Percentiles rank a stretch among this genome's conserved stretches.
Conservation (phyloP, 2,329 filamentous ascomycete species). For the Leptographium radiaticola region DNA sequence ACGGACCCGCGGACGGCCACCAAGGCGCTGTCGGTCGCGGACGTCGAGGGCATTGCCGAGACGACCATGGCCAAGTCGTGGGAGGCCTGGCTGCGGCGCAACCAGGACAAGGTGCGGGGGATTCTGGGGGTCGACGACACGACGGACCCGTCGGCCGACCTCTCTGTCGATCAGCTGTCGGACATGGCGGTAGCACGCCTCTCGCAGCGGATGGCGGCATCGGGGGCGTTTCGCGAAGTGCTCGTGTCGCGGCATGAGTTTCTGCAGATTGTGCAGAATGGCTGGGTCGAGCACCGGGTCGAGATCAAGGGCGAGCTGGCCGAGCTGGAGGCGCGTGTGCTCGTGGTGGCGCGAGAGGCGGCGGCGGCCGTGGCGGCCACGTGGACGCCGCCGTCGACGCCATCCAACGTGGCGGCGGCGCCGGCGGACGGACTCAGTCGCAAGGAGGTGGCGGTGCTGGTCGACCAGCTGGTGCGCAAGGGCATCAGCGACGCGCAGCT, state of each 20-base stretch:
- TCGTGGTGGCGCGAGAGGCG: conserved; percentile 7
- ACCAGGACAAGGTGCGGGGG: conserved; percentile 27
- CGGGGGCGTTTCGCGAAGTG: conserved; percentile 19
- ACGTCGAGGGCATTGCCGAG: conserved; percentile 17
- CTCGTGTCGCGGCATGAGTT: conserved; percentile 37
- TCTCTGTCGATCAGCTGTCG: not conserved
- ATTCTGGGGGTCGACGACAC: conserved; percentile 9
- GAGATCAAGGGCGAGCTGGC: conserved; percentile 28
- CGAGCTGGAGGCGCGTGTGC: conserved; percentile 19
- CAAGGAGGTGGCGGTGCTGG: conserved; percentile 26
- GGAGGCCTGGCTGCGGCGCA: conserved; percentile 39
- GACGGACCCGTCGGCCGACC: not conserved
- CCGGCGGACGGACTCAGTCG: conserved; percentile 20
- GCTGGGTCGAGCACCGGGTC: conserved; percentile 23
- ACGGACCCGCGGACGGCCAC: conserved; percentile 7
- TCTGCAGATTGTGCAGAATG: conserved; percentile 25
- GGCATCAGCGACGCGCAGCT: conserved; percentile 32
- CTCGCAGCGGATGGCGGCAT: conserved; percentile 23
- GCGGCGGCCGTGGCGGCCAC: conserved; percentile 1
- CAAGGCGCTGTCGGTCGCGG: conserved; percentile 17
- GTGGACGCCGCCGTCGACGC: not conserved
- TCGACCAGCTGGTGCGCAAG: conserved; percentile 28
- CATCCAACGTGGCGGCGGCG: conserved; percentile 9
- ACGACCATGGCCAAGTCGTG: conserved; percentile 27
- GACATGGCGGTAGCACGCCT: conserved; percentile 15